A percentile compares a stretch with the other conserved stretches of the same genome.
Evolutionary conservation across 169 alveolate species (phyloP).

Genomic region (Plasmodium yoelii): DNA sequence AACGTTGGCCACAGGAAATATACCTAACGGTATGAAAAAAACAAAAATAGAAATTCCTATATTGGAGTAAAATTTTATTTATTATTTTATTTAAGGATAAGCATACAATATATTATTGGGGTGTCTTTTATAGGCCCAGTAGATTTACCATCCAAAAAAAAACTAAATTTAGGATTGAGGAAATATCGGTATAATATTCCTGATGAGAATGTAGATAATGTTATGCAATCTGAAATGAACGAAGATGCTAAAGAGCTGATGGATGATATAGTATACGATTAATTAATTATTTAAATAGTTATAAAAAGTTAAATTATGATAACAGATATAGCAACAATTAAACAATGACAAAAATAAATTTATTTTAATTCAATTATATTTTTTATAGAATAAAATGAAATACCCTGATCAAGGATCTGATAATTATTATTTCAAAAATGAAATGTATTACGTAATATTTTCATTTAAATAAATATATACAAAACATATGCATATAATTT

Average conservation of each 20-base stretch:
- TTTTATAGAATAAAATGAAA: conserved; percentile 32
- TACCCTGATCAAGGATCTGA: conserved; percentile 19
- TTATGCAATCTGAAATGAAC: conserved; percentile 30
- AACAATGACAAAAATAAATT: neutral
- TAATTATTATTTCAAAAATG: conserved; percentile 10
- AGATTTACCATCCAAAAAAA: conserved; percentile 34
- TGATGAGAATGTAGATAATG: conserved; percentile 6
- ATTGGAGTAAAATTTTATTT: neutral
- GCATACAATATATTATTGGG: conserved; percentile 1
- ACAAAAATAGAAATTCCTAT: conserved; percentile 5
- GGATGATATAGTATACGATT: conserved; percentile 36
- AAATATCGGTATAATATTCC: conserved; percentile 13
- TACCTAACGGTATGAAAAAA: conserved; percentile 49
- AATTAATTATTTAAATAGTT: conserved; percentile 1
- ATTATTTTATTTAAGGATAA: neutral
- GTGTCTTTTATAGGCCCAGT: conserved; percentile 37
- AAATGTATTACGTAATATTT: conserved; percentile 30
- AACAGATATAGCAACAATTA: neutral
- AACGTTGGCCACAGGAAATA: neutral
- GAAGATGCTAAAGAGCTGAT: conserved; percentile 38
- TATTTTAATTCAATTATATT: neutral
- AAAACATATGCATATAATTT: conserved; percentile 2
- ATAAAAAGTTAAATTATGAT: neutral
- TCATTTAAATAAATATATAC: neutral
- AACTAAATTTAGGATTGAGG: conserved; percentile 55